phyloP scores from a whole-genome alignment of 2,329 filamentous ascomycete species.

The Rhytidhysteron rufulum region DNA sequence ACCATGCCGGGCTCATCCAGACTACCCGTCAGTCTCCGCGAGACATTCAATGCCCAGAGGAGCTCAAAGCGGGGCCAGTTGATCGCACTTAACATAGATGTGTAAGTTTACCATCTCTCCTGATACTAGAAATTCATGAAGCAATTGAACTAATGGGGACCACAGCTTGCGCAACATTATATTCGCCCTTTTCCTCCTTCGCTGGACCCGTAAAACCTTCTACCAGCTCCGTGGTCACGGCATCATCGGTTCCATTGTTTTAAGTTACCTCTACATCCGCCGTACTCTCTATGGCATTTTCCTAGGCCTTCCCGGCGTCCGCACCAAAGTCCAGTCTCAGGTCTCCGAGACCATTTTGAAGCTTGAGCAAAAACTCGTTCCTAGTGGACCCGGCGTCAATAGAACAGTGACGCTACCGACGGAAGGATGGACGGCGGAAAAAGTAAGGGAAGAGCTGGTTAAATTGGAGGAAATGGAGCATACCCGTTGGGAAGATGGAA shows the following conservation, averaged over 20 bases:
- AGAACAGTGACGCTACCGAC: conserved; percentile 75
- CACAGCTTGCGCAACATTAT: conserved; percentile 76
- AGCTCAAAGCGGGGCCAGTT: conserved; percentile 54
- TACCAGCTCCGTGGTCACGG: conserved; percentile 88
- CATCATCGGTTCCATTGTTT: conserved; percentile 70
- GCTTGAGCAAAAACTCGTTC: conserved; percentile 78
- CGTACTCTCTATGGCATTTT: conserved; percentile 80
- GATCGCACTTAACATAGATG: conserved; percentile 61
- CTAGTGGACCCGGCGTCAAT: conserved; percentile 64
- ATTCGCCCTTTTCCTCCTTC: conserved; percentile 82
- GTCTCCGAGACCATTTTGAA: conserved; percentile 76
- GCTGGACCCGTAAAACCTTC: conserved; percentile 74
- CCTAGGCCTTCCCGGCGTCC: conserved; percentile 80
- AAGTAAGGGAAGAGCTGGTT: conserved; percentile 74
- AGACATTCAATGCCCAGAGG: conserved; percentile 61
- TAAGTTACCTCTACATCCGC: conserved; percentile 68
- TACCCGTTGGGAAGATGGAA: conserved; percentile 93
- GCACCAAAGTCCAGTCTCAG: conserved; percentile 79
- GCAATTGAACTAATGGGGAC: neutral
- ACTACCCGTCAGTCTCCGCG: conserved; percentile 67
- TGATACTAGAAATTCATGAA: no score
- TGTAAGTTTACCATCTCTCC: conserved; percentile 54
- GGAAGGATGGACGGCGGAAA: conserved; percentile 77
- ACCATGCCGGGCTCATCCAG: conserved; percentile 57
- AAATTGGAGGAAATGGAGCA: conserved; percentile 83